Evolutionary conservation across 2,329 filamentous ascomycete species (phyloP).

Genomic region (Chaetoscypha palmicola): DNA sequence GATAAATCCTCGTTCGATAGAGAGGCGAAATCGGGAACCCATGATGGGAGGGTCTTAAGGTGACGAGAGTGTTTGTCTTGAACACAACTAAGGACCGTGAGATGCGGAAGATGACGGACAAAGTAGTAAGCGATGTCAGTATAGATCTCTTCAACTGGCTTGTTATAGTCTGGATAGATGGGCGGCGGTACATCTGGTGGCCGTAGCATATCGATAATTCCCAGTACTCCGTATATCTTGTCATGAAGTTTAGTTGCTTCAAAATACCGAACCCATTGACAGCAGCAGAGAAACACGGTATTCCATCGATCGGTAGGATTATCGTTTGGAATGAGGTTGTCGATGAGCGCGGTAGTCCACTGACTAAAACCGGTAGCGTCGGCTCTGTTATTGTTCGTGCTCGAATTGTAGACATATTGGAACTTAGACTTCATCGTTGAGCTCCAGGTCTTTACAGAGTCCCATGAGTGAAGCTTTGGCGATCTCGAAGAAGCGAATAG

Average conservation of each 20-base stretch:
- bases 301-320: constrained; percentile 6
- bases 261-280: constrained; percentile 8
- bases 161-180: constrained; percentile 11
- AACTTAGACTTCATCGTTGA: constrained; percentile 7
- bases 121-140: constrained; percentile 7
- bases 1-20: constrained; percentile 7
- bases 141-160: constrained; percentile 10
- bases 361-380: constrained; percentile 9
- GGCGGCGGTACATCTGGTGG: constrained; percentile 5
- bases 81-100: constrained; percentile 8
- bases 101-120: constrained; percentile 6
- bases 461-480: constrained; percentile 7
- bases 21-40: constrained; percentile 12
- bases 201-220: constrained; percentile 8
- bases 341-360: constrained; percentile 9
- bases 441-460: constrained; percentile 6
- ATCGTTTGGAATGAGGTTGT: constrained; percentile 4
- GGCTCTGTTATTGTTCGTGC: neutral
- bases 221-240: constrained; percentile 7
- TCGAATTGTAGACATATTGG: constrained; percentile 2
- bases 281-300: constrained; percentile 7
- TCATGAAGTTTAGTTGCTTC: constrained; percentile 7
- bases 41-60: constrained; percentile 11
- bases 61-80: constrained; percentile 6
- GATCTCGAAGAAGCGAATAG: constrained; percentile 6